A percentile compares a stretch with the other conserved stretches of the same genome.
These are phyloP conservation scores for Phytopythium mirpurense DNA, from an alignment of 352 stramenopile species.

Conservation along the genomic window DNA sequence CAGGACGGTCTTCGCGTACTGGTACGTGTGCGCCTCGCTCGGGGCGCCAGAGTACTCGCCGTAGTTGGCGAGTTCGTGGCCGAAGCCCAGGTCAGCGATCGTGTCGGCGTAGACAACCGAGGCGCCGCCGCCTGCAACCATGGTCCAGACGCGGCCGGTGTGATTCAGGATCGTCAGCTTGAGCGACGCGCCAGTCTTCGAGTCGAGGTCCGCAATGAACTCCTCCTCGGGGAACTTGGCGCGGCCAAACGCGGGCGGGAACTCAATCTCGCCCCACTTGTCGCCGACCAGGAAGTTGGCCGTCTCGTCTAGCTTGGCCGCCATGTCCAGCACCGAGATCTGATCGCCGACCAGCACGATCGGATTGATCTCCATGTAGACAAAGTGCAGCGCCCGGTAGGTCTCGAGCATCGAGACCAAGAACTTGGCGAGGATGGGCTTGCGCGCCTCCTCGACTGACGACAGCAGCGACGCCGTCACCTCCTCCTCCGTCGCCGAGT, in stretches of 20 bases:
- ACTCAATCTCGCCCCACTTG: conserved; percentile 93
- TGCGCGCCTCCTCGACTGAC: conserved; percentile 74
- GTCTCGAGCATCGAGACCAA: conserved; percentile 87
- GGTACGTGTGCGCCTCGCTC: conserved; percentile 94
- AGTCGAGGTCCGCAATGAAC: conserved; percentile 94
- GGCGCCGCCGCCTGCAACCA: conserved; percentile 95
- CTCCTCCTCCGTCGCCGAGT: conserved; percentile 55
- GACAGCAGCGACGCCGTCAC: conserved; percentile 72
- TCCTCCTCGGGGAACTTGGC: conserved; percentile 95
- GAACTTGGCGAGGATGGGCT: conserved; percentile 87
- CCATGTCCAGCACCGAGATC: conserved; percentile 94
- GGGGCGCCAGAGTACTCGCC: conserved; percentile 97
- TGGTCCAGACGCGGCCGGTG: conserved; percentile 94
- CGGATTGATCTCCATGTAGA: conserved; percentile 98
- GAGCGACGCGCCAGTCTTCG: conserved; percentile 93
- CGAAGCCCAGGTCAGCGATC: conserved; percentile 93
- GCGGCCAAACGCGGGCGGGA: conserved; percentile 94
- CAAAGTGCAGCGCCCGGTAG: conserved; percentile 95
- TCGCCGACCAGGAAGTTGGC: conserved; percentile 91
- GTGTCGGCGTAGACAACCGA: conserved; percentile 97
- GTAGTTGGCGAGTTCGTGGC: conserved; percentile 95
- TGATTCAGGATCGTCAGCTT: conserved; percentile 98
- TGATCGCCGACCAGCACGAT: conserved; percentile 91
- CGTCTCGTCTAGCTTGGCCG: conserved; percentile 96
- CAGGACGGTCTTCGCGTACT: conserved; percentile 97